phyloP scores from a whole-genome alignment of 176 grass and related monocot species.

The Poa pratensis region DNA sequence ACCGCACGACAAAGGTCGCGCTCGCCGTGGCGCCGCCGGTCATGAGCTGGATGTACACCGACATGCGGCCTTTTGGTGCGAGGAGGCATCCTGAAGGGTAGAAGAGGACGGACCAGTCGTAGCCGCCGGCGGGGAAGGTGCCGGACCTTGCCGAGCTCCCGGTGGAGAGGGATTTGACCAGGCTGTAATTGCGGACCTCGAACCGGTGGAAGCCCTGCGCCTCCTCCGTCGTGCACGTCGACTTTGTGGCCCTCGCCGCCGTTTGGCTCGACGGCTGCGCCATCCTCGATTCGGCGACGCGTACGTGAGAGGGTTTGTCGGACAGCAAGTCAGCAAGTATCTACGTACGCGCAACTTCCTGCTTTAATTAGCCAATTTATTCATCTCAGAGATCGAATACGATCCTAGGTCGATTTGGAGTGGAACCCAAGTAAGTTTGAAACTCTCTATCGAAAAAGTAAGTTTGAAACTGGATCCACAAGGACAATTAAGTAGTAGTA shows the following conservation, averaged over 20 bases:
- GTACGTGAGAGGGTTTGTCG: not conserved
- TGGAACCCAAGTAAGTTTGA: not conserved
- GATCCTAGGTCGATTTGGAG: not conserved
- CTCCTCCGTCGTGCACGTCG: not conserved
- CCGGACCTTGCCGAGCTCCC: not conserved
- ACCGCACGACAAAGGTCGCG: not conserved
- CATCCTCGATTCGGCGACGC: not conserved
- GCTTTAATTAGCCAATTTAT: not conserved
- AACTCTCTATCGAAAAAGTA: no score
- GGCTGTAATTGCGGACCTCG: not conserved
- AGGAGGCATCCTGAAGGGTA: not conserved
- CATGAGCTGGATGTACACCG: not conserved
- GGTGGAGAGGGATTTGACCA: not conserved
- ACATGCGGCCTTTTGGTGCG: not conserved
- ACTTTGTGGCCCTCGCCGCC: not conserved
- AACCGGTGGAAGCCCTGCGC: constrained; percentile 5
- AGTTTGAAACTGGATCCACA: no score
- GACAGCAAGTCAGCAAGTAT: not conserved
- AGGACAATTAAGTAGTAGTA: no score
- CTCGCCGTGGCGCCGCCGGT: not conserved
- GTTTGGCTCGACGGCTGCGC: not conserved
- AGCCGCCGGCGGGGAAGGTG: not conserved
- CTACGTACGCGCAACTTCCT: not conserved
- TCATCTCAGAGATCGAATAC: not conserved
- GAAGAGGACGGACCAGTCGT: constrained; percentile 12